A percentile compares a stretch with the other conserved stretches of the same genome.
Evolutionary conservation across 73 alveolate genomes (phyloP).

Genomic region (Urostyla sp.): DNA sequence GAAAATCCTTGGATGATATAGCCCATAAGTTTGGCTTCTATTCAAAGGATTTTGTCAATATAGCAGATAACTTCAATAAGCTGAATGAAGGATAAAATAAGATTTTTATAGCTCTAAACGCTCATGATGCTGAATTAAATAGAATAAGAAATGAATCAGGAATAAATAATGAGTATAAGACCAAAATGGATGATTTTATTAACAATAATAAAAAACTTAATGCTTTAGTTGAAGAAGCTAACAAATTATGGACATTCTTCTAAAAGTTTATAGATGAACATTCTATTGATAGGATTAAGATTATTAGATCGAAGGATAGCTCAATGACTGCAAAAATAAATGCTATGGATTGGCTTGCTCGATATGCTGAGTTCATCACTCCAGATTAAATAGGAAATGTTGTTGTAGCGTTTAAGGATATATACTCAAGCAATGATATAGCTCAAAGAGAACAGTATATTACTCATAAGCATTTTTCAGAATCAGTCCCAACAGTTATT

Average conservation of each 20-base stretch:
- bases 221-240: constrained; percentile 47
- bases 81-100: constrained; percentile 46
- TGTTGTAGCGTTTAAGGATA: constrained; percentile 57
- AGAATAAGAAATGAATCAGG: constrained; percentile 24
- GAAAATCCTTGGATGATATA: constrained; percentile 40
- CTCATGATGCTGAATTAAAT: constrained; percentile 31
- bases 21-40: constrained; percentile 34
- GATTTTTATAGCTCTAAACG: constrained; percentile 7
- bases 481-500: constrained; percentile 51
- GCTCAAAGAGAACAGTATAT: constrained; percentile 25
- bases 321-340: constrained; percentile 56
- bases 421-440: constrained; percentile 49
- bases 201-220: constrained; percentile 26
- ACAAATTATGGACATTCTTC: constrained; percentile 67
- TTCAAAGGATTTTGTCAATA: constrained; percentile 42
- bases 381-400: constrained; percentile 61
- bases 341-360: constrained; percentile 78
- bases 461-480: constrained; percentile 41
- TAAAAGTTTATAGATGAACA: constrained; percentile 71
- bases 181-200: constrained; percentile 54
- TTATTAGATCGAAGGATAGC: constrained; percentile 45
- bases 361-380: constrained; percentile 71
- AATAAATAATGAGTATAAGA: background rate
- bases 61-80: constrained; percentile 36
- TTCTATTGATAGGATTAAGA: constrained; percentile 51